phyloP scores from a whole-genome alignment of 495 filamentous ascomycete species.

The Hypoxylon perforatum region DNA sequence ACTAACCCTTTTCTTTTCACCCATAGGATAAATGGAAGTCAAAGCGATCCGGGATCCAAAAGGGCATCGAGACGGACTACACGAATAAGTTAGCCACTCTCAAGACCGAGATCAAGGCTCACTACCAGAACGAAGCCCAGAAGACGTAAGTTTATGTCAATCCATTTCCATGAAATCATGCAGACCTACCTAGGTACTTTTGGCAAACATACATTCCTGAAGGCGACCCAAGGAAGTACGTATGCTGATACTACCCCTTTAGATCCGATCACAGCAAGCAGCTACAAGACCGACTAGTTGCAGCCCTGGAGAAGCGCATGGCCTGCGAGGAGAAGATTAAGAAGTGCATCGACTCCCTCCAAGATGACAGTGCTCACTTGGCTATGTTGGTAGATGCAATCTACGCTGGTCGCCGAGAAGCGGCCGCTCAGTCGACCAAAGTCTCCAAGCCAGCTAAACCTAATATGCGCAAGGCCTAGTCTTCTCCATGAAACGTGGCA shows the following conservation, averaged over 20 bases:
- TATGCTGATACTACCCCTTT: slow-evolving; percentile 2
- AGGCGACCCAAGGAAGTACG: not conserved
- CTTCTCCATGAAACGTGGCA: not conserved
- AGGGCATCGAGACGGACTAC: slow-evolving; percentile 32
- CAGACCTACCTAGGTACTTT: not conserved
- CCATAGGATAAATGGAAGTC: slow-evolving; percentile 34
- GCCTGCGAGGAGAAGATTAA: slow-evolving; percentile 33
- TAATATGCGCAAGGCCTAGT: not conserved
- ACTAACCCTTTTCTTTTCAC: slow-evolving; percentile 4
- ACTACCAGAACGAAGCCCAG: slow-evolving; percentile 18
- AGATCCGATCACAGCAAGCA: slow-evolving; percentile 22
- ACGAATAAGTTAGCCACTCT: slow-evolving; percentile 11
- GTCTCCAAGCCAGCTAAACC: not conserved
- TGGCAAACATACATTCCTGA: not conserved
- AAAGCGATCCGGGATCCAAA: slow-evolving; percentile 29
- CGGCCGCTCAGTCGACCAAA: slow-evolving; percentile 17
- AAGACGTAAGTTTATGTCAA: slow-evolving; percentile 20
- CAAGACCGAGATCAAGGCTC: slow-evolving; percentile 23
- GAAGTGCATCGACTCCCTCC: slow-evolving; percentile 18
- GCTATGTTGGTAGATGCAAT: slow-evolving; percentile 37
- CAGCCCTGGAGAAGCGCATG: slow-evolving; percentile 27
- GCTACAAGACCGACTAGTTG: slow-evolving; percentile 17
- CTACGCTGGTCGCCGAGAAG: slow-evolving; percentile 35
- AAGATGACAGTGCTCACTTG: slow-evolving; percentile 33
- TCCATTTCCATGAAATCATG: not conserved